Evolutionary conservation across 108 stramenopile genomes (phyloP).

Genomic region (Cyclotella choctawhatcheeana): DNA sequence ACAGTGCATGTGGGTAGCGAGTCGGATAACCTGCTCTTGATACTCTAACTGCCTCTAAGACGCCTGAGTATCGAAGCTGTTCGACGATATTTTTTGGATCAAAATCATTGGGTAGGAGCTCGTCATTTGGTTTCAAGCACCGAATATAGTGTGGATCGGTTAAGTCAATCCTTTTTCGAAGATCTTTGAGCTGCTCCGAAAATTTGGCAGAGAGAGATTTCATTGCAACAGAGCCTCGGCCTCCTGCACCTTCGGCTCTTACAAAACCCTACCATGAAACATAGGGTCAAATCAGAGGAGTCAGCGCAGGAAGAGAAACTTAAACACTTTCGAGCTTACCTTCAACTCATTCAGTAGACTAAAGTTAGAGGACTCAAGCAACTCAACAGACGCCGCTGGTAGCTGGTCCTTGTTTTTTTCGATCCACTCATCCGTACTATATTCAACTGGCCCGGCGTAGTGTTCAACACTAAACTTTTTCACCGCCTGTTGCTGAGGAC

Average conservation of each 20-base stretch:
- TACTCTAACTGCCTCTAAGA: slow-evolving; percentile 88
- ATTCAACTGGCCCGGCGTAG: slow-evolving; percentile 94
- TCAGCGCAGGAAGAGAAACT: slow-evolving; percentile 21
- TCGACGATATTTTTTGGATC: slow-evolving; percentile 85
- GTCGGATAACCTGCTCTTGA: slow-evolving; percentile 48
- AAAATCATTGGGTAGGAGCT: slow-evolving; percentile 79
- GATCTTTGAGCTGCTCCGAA: slow-evolving; percentile 71
- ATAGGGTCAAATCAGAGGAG: neutral
- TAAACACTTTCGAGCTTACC: slow-evolving; percentile 23
- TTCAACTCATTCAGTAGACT: slow-evolving; percentile 58
- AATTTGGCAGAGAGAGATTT: slow-evolving; percentile 86
- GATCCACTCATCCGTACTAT: slow-evolving; percentile 87
- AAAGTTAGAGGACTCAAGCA: slow-evolving; percentile 66
- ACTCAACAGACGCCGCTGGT: slow-evolving; percentile 72
- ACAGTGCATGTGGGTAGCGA: slow-evolving; percentile 43
- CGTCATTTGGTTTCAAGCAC: slow-evolving; percentile 89
- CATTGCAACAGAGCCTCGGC: slow-evolving; percentile 63
- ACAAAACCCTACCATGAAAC: slow-evolving; percentile 30
- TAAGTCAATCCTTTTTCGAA: slow-evolving; percentile 67
- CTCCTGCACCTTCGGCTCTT: slow-evolving; percentile 64
- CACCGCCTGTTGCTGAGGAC: slow-evolving; percentile 59
- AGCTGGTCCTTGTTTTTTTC: slow-evolving; percentile 90
- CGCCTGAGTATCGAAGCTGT: slow-evolving; percentile 97
- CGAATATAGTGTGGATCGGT: slow-evolving; percentile 90
- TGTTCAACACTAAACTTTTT: slow-evolving; percentile 92